These are phyloP conservation scores for Syncephalis fuscata DNA, from an alignment of 371 early-diverging fungal species.

Conservation along the genomic window DNA sequence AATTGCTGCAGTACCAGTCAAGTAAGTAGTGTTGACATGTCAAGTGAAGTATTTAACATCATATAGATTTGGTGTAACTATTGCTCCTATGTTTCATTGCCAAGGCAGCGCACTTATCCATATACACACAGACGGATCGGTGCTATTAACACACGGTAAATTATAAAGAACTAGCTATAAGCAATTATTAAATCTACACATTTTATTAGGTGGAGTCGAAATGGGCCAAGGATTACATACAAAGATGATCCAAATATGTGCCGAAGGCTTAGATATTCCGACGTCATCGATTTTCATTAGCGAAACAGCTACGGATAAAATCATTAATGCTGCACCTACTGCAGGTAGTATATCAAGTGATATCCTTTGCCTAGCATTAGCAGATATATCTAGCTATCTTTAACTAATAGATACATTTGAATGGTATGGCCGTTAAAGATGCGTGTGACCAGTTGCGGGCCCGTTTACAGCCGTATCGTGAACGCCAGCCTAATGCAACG, in stretches of 20 bases:
- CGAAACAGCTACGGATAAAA: slow-evolving; percentile 55
- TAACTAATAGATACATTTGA: slow-evolving; percentile 6
- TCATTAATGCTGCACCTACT: slow-evolving; percentile 51
- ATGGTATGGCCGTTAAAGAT: slow-evolving; percentile 54
- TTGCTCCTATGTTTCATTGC: slow-evolving; percentile 40
- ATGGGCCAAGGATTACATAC: slow-evolving; percentile 77
- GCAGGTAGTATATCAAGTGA: slow-evolving; percentile 56
- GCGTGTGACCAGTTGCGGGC: slow-evolving; percentile 46
- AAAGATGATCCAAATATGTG: slow-evolving; percentile 56
- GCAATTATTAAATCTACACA: neutral
- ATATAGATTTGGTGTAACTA: slow-evolving; percentile 36
- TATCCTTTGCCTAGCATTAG: slow-evolving; percentile 7
- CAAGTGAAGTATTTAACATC: neutral
- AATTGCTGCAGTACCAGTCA: slow-evolving; percentile 48
- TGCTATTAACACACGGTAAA: slow-evolving; percentile 42
- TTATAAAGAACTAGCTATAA: neutral
- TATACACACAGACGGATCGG: slow-evolving; percentile 60
- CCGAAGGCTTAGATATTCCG: slow-evolving; percentile 45
- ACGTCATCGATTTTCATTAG: slow-evolving; percentile 36
- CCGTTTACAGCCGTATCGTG: slow-evolving; percentile 42
- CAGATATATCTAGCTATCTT: neutral
- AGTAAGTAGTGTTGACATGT: slow-evolving; percentile 7
- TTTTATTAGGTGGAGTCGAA: slow-evolving; percentile 43
- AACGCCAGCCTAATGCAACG: slow-evolving; percentile 20
- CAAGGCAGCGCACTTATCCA: slow-evolving; percentile 69